Conservation (phyloP, 176 grass and related monocot species). For the Puccinellia tenuiflora region DNA sequence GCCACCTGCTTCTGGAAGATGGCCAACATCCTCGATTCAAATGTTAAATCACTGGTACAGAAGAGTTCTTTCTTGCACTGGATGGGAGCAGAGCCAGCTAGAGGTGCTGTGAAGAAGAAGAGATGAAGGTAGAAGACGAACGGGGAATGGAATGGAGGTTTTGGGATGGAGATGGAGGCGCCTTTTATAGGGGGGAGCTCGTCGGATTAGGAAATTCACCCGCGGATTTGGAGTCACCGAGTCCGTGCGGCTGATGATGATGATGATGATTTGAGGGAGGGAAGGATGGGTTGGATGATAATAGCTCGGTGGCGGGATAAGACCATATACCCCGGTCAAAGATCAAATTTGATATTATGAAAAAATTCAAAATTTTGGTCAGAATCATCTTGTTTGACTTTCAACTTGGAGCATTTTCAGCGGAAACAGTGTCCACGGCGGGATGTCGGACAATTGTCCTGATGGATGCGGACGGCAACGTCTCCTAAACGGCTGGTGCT, state of each 20-base stretch:
- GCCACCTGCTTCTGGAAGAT: conserved; percentile 86
- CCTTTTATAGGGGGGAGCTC: conserved; percentile 51
- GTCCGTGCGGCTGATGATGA: background rate
- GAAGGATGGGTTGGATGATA: background rate
- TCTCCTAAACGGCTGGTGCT: too few relatives aligned
- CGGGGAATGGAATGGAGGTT: conserved; percentile 22
- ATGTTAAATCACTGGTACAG: background rate
- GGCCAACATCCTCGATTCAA: conserved; percentile 48
- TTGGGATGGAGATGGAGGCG: background rate
- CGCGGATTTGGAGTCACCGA: background rate
- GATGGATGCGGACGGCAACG: too few relatives aligned
- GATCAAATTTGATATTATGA: too few relatives aligned
- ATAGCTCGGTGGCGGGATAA: conserved; percentile 30
- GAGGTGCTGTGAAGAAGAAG: background rate
- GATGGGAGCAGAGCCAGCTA: background rate
- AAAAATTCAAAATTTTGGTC: too few relatives aligned
- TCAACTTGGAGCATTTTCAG: too few relatives aligned
- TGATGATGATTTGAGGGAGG: too few relatives aligned
- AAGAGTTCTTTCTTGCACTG: background rate
- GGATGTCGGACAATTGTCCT: too few relatives aligned
- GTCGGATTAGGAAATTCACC: background rate
- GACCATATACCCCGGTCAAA: too few relatives aligned
- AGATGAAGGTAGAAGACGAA: background rate
- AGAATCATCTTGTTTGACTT: too few relatives aligned
- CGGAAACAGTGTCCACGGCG: too few relatives aligned